phyloP scores from a whole-genome alignment of 257 asterid genomes.

The Thymus quinquecostatus region DNA sequence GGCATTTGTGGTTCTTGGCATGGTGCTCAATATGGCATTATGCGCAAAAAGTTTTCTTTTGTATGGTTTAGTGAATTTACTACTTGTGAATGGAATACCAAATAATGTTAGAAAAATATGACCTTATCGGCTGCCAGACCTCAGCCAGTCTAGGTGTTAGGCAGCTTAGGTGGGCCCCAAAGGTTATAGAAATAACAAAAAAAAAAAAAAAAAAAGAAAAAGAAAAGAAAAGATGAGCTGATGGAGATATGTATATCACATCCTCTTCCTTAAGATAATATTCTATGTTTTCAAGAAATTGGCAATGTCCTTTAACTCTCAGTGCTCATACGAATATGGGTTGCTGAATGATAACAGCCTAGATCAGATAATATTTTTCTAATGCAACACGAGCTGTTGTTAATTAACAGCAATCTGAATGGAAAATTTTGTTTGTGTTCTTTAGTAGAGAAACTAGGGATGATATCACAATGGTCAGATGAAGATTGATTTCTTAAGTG shows the following conservation, averaged over 20 bases:
- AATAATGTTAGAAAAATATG: neutral
- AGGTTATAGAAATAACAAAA: no score
- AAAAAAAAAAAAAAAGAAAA: no score
- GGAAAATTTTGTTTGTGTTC: neutral
- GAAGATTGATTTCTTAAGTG: neutral
- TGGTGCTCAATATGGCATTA: neutral
- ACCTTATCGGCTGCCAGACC: neutral
- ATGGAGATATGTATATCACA: neutral
- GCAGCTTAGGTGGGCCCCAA: neutral
- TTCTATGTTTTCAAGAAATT: slow-evolving; percentile 1
- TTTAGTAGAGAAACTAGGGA: neutral
- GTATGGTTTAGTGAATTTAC: neutral
- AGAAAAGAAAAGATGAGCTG: neutral
- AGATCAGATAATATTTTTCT: slow-evolving; percentile 5
- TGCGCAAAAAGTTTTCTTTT: neutral
- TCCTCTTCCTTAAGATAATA: neutral
- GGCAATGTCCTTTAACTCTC: slow-evolving; percentile 2
- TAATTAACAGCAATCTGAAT: neutral
- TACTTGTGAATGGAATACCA: slow-evolving; percentile 10
- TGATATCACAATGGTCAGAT: neutral
- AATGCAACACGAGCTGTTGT: neutral
- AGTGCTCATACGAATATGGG: neutral
- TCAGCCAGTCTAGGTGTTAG: neutral
- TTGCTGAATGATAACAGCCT: neutral
- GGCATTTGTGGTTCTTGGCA: slow-evolving; percentile 20